Base-by-base conservation (phyloP, 495 filamentous ascomycete species). In the Venustampulla echinocandica region DNA sequence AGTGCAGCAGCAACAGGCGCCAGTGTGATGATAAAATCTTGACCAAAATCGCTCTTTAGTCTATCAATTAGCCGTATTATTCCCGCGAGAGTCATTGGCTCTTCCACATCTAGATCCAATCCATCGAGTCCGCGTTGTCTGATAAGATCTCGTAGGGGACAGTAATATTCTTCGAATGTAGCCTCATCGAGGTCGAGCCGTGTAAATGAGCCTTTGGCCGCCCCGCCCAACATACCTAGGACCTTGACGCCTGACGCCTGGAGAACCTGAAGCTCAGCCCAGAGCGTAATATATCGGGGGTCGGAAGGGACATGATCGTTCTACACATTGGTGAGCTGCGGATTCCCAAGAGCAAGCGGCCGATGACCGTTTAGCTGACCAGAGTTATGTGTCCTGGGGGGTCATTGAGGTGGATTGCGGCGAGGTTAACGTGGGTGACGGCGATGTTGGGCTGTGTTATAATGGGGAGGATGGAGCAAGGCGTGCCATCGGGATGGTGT, bases 61-160 rank as follows among this genome's bases (percentile, higher is more conserved):
- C 80, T 70, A 50, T 82, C 74, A 33, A 94, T 81, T 10, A 94
- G 67, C 6, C 84, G 71, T 15, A 80, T 69, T 34, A 90, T 68
- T n/a, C 84, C 85, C 1, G 34, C 36, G 11, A 87, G 68, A 11
- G 79, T 80, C 79, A 89, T 90, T 2, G 54, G 39, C 61, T 93
- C 84, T 60, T 94, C 87, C 30, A 93, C 85, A 55, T 94, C 87
- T 13, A 94, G 71, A 57, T 94, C 87, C 5, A 94, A 53, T 0
- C 87, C 87, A 21, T 90, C 68, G 4, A 90, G 66, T 2, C 60
- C 60, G 55, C 79, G 67, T 10, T 67, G 64, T 10, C 65, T 63
- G 27, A 93, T 70, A 41, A 81, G 62, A 22, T 75, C 66, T 10
- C 71, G 66, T 11, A 93, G 66, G 6, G 80, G 81, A 0, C 44